Evolutionary conservation across 2,329 filamentous ascomycete species (phyloP).

Genomic region (Ceratocystis alfenasii): DNA sequence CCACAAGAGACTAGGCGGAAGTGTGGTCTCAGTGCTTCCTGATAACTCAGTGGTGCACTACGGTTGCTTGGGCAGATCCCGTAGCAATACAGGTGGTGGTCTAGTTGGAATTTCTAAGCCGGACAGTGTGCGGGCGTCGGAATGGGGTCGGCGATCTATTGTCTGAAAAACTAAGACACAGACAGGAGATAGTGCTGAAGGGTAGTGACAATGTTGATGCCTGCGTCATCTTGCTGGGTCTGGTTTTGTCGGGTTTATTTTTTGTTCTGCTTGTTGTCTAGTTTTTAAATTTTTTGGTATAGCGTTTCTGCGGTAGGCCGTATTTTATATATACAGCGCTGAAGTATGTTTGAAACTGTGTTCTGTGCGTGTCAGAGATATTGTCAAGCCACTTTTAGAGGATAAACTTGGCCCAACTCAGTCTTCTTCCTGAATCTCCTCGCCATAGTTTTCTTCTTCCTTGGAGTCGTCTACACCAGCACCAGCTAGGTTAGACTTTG

Average conservation of each 20-base stretch:
- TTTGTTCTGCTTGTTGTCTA: slow-evolving; percentile 11
- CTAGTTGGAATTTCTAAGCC: slow-evolving; percentile 17
- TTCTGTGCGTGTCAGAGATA: background rate
- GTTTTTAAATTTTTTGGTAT: background rate
- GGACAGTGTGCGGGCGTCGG: slow-evolving; percentile 10
- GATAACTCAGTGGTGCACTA: slow-evolving; percentile 75
- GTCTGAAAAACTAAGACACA: background rate
- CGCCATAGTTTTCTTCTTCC: slow-evolving; percentile 72
- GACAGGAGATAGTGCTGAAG: background rate
- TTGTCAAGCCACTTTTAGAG: slow-evolving; percentile 3
- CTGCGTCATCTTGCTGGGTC: background rate
- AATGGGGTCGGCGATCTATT: slow-evolving; percentile 17
- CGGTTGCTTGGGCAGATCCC: slow-evolving; percentile 49
- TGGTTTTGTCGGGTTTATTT: background rate
- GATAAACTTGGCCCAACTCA: slow-evolving; percentile 9
- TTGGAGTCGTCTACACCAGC: slow-evolving; percentile 39
- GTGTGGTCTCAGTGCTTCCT: slow-evolving; percentile 79
- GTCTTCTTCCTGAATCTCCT: slow-evolving; percentile 63
- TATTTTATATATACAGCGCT: background rate
- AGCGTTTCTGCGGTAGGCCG: slow-evolving; percentile 5
- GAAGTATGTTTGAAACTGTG: background rate
- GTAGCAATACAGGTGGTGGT: slow-evolving; percentile 25
- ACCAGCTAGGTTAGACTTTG: slow-evolving; percentile 26
- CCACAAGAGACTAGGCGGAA: slow-evolving; percentile 82
- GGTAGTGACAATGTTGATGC: background rate